These are phyloP conservation scores for Emergomyces orientalis DNA, from an alignment of 2,329 filamentous ascomycete species.

Conservation along the genomic window DNA sequence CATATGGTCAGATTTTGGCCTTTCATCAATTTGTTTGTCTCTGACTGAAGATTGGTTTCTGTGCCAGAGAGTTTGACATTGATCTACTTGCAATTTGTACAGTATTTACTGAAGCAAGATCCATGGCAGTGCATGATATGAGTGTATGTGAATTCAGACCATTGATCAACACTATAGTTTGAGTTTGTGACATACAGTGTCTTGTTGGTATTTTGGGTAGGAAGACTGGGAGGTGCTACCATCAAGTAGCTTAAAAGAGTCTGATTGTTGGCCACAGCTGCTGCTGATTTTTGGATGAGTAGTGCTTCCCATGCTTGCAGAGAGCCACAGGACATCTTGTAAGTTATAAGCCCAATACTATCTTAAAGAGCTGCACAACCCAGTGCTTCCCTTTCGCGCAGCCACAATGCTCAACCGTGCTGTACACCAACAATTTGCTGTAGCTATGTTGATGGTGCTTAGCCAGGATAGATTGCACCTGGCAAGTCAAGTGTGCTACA, in stretches of 20 bases:
- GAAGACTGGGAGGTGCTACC: neutral
- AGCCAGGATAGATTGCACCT: neutral
- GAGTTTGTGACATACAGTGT: neutral
- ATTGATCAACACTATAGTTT: slow-evolving; percentile 6
- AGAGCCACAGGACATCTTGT: neutral
- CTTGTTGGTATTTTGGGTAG: slow-evolving; percentile 3
- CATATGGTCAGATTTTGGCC: too few species aligned
- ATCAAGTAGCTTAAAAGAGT: too few species aligned
- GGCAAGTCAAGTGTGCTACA: neutral
- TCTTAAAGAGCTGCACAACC: neutral
- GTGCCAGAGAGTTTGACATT: neutral
- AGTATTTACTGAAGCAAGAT: neutral
- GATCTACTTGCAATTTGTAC: neutral
- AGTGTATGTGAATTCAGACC: slow-evolving; percentile 4
- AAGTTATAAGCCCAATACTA: neutral
- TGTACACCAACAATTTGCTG: neutral
- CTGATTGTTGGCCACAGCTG: too few species aligned
- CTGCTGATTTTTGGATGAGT: neutral
- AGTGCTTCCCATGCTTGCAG: neutral
- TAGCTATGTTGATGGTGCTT: neutral
- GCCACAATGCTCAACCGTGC: neutral
- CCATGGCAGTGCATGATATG: neutral
- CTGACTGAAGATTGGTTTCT: neutral
- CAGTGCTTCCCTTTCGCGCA: neutral
- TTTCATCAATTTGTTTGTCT: too few species aligned